Conservation (phyloP, 306 rosid genomes). For the Carpinus viminea region DNA sequence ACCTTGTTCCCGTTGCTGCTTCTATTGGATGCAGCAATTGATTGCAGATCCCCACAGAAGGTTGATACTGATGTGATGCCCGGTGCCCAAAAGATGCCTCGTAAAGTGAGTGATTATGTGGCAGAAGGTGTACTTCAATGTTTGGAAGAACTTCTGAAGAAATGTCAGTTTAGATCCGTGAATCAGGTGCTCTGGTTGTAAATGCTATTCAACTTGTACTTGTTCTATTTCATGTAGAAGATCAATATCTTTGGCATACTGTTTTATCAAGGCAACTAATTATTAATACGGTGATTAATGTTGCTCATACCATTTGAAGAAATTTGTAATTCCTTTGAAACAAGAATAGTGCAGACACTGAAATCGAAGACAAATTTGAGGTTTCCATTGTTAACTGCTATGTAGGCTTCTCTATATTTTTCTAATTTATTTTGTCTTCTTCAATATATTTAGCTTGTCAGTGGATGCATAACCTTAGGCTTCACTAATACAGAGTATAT, state of each 20-base stretch:
- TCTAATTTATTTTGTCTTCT: neutral
- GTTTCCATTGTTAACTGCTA: neutral
- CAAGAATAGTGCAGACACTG: neutral
- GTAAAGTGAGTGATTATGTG: constrained; percentile 64
- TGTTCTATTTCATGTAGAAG: neutral
- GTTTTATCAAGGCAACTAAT: neutral
- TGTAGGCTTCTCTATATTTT: neutral
- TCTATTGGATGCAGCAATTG: constrained; percentile 75
- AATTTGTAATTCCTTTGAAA: neutral
- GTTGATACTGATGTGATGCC: constrained; percentile 39
- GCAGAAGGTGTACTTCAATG: constrained; percentile 89
- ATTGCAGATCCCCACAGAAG: constrained; percentile 61
- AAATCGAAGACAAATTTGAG: neutral
- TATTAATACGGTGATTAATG: neutral
- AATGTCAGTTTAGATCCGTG: constrained; percentile 76
- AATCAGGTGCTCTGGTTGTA: constrained; percentile 67
- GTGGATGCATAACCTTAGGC: neutral
- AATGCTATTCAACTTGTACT: constrained; percentile 18
- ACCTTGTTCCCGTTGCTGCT: constrained; percentile 79
- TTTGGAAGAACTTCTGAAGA: constrained; percentile 77
- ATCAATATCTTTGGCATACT: neutral
- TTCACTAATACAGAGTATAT: neutral
- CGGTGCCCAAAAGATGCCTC: constrained; percentile 33
- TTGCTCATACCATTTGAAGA: neutral
- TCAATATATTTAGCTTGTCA: neutral